Base-by-base conservation (phyloP, 2,329 filamentous ascomycete species). In the Mollisiaceae sp. region DNA sequence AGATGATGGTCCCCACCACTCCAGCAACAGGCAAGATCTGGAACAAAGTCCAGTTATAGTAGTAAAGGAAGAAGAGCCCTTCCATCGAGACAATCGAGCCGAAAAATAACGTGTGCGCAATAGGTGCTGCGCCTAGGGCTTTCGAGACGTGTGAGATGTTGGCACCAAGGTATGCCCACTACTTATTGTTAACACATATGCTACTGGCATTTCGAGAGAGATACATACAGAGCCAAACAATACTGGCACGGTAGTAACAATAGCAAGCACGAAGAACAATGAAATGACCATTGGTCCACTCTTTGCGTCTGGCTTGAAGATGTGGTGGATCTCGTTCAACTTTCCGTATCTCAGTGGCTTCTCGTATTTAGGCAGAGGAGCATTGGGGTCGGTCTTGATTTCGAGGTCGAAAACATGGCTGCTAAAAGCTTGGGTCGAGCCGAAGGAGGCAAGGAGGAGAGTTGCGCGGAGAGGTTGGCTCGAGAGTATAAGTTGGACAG, bases 11-110 rank as follows among this genome's bases (percentile, higher is more conserved):
- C 18, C 89, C 88, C 36, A 95, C 86, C 52, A 89, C 80, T 39
- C 83, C 83, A 62, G 90, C 88, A 32, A 88, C 89, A 4, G 93
- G 94, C 59, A 99, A 83, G 15, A 88, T 88, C 82, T 97, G 90
- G 84, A 98, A 97, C 55, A 99, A 83, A 75, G 90, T 97, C 94
- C 94, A 97, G 75, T 82, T 87, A 61, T 86, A 90, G 80, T 98
- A 98, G 85, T 99, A 99, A 71, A 97, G 81, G 82, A 95, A 94
- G 81, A 99, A 97, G 64, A 97, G 89, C 18, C 86, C 91, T 79
- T 99, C 95, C 83, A 99, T 91, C 24, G 89, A 88, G 45, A 97
- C 67, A 63, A 99, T 88, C 5, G 93, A 97, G 60, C 91, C 91
- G 72, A 96, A 91, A 82, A 98, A 99, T 39, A 93, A 78, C 36